Base-by-base conservation (phyloP, 75 land plant genomes). In the Pseudotsuga menziesii region DNA sequence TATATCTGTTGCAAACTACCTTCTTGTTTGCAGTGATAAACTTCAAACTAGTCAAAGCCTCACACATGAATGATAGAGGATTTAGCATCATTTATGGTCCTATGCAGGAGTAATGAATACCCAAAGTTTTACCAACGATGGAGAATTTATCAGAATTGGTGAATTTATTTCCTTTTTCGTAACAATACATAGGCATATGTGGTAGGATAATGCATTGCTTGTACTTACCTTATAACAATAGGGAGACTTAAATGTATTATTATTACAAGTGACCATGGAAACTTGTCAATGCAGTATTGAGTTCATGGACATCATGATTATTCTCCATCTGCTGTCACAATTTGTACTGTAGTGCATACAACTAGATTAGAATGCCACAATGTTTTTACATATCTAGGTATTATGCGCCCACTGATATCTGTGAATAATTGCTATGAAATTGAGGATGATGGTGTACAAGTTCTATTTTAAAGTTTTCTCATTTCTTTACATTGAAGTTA, bases 1-100 rank as follows among this genome's bases (percentile, higher is more conserved):
- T 69, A 48, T 69, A 41, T 69, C 16, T 41, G n/a, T 69, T 44
- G 20, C 23, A 69, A 69, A 69, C 23, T 41, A 69, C 48, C 72
- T 36, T 41, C 12, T 16, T 41, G 8, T n/a, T 9, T 32, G 27
- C 25, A 14, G 29, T n/a, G 35, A 62, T 62, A 13, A 25, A 61
- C 15, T 61, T 5, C 9, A 26, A 26, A 61, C 32, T 29, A 32
- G 39, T 32, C 20, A 44, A 3, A 69, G 5, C 72, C 19, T 39
- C 39, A n/a, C 39, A 22, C 41, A 35, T 36, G 15, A 8, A 69
- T 69, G n/a, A 44, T 8, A 9, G 19, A 69, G 22, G 36, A 69
- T 35, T 39, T 1, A 8, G 19, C 7, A 69, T 35, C 48, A 11
- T 64, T 16, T 36, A 64, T 41, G n/a, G 6, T n/a, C 7, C 12